phyloP scores from a whole-genome alignment of 139 green algal species.

The Haematococcus lacustris region DNA sequence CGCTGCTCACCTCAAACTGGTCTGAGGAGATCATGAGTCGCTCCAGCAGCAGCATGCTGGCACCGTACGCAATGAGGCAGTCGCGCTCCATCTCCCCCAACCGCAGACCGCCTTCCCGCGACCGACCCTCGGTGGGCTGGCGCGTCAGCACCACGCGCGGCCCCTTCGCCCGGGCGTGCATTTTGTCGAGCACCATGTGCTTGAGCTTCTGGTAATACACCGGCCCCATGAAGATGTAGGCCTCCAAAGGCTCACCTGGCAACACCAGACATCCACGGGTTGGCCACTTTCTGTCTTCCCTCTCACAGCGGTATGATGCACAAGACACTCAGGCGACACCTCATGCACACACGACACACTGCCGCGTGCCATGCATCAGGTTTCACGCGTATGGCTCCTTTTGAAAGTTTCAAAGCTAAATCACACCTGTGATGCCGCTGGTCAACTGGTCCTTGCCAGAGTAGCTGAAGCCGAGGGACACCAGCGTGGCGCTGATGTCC shows the following conservation, averaged over 20 bases:
- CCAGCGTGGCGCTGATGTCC: conserved; percentile 64
- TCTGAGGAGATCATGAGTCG: conserved; percentile 95
- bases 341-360: too few relatives aligned
- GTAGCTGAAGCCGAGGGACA: conserved; percentile 86
- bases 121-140: conserved; percentile 94
- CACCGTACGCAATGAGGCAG: conserved; percentile 87
- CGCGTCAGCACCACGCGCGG: conserved; percentile 89
- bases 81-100: conserved; percentile 96
- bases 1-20: conserved; percentile 69
- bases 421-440: conserved; percentile 86
- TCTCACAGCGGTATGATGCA: too few relatives aligned
- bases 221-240: conserved; percentile 98
- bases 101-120: conserved; percentile 75
- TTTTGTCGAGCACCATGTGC: conserved; percentile 99
- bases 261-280: too few relatives aligned
- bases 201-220: conserved; percentile 99
- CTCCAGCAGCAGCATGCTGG: conserved; percentile 91
- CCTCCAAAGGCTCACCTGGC: conserved; percentile 84
- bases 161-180: conserved; percentile 86
- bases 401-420: too few relatives aligned
- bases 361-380: too few relatives aligned
- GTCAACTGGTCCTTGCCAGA: conserved; percentile 84
- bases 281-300: too few relatives aligned
- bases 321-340: too few relatives aligned
- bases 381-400: too few relatives aligned